A percentile compares a stretch with the other conserved stretches of the same genome.
Evolutionary conservation across 495 filamentous ascomycete species (phyloP).

Genomic region (Podospora tetraspora): DNA sequence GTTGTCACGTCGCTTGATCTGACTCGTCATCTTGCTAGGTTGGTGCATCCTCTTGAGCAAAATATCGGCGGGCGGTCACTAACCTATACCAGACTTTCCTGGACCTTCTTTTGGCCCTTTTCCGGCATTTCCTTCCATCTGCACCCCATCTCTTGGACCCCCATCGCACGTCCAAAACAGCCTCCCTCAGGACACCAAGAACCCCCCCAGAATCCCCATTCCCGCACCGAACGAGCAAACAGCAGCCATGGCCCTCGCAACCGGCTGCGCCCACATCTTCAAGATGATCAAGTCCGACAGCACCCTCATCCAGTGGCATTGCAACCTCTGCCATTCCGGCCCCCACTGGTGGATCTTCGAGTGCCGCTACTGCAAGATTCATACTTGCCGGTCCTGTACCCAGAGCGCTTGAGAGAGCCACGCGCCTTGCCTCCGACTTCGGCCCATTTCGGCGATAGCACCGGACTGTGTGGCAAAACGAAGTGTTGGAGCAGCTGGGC

Average conservation of each 20-base stretch:
- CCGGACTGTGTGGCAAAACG: neutral
- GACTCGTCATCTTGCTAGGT: neutral
- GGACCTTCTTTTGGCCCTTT: neutral
- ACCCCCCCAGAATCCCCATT: too few species aligned
- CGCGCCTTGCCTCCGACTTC: neutral
- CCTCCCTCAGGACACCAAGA: neutral
- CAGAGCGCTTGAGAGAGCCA: conserved; percentile 43
- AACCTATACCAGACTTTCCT: neutral
- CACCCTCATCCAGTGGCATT: conserved; percentile 70
- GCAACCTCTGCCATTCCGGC: conserved; percentile 68
- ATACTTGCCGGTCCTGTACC: conserved; percentile 64
- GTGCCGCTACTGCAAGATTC: conserved; percentile 71
- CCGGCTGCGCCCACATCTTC: conserved; percentile 63
- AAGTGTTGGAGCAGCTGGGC: neutral
- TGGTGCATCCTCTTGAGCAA: neutral
- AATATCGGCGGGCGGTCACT: neutral
- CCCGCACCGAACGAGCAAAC: neutral
- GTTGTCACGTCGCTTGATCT: neutral
- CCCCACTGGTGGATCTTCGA: conserved; percentile 81
- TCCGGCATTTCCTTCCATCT: neutral
- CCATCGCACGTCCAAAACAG: conserved; percentile 3
- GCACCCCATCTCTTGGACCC: neutral
- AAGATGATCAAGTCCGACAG: conserved; percentile 73
- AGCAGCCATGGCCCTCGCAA: conserved; percentile 54
- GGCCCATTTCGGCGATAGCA: neutral